These are phyloP conservation scores for Phytopythium oedochilum DNA, from an alignment of 352 stramenopile species.

Conservation along the genomic window DNA sequence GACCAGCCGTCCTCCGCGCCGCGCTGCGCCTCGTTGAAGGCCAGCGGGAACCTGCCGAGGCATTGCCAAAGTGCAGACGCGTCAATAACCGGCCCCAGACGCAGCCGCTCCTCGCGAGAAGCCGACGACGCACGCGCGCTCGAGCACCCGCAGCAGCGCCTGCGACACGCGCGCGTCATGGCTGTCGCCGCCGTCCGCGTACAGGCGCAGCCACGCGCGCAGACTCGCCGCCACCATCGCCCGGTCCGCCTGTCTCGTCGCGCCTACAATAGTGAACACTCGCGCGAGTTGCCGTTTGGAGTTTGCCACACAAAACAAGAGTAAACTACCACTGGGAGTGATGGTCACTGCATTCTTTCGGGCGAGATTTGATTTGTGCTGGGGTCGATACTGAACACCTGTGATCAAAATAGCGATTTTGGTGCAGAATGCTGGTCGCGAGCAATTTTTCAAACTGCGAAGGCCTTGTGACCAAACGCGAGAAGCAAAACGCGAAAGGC, in stretches of 20 bases:
- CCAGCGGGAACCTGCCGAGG: not conserved
- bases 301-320: not conserved
- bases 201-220: slow-evolving; percentile 25
- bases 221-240: slow-evolving; percentile 20
- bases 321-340: not conserved
- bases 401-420: too few relatives aligned
- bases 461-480: not conserved
- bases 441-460: not conserved
- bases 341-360: not conserved
- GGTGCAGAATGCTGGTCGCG: too few relatives aligned
- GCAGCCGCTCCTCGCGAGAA: not conserved
- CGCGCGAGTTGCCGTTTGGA: not conserved
- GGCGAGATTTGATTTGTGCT: too few relatives aligned
- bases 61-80: not conserved
- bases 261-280: not conserved
- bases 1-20: not conserved
- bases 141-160: slow-evolving; percentile 11
- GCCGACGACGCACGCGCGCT: slow-evolving; percentile 10
- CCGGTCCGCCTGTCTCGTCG: not conserved
- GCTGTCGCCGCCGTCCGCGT: slow-evolving; percentile 2
- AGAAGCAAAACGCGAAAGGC: not conserved
- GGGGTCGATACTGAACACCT: too few relatives aligned
- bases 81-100: not conserved
- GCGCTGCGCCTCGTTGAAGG: not conserved
- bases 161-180: slow-evolving; percentile 1